Base-by-base conservation (phyloP, 129 eudicot species). In the Arctium lappa region DNA sequence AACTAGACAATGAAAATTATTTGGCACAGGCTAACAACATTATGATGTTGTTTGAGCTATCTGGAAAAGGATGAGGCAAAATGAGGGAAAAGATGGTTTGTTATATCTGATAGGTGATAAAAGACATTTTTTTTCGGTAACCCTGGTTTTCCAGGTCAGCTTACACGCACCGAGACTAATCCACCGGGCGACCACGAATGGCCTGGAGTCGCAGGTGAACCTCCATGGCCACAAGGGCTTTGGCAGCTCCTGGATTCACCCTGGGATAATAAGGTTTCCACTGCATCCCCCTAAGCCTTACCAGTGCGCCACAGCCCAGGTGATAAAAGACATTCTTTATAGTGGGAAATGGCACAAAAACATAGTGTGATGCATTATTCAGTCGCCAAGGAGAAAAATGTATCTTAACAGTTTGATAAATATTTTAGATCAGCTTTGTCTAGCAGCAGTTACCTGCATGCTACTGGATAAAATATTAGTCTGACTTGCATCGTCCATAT, bases 381-480 rank as follows among this genome's bases (percentile, higher is more conserved):
- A 74, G 36, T 46, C 1, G 33, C 42, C 81, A 39, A 46, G 27
- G 76, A 79, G n/a, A 74, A 42, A 81, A 42, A 30, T 73, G 10
- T 38, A 70, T 53, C 32, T 3, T n/a, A 31, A 39, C 22, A 27
- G 15, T 46, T 75, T 16, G 44, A 39, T 36, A 73, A 71, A 70
- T 80, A 73, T 40, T 18, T 69, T 72, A 53, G n/a, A 29, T 22
- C 68, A 72, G 33, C 27, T 53, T 65, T 65, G 60, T 66, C 60
- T 12, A 80, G 53, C 80, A 81, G 73, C 16, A 40, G 69, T 74
- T 83, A 95, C 99, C 97, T 95, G 97, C 95, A 93, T 93, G 88
- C 98, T 95, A 88, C 99, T 95, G 74, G 98, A 91, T 85, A 95
- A 87, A 42, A 95, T 91, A 81, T 90, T 90, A n/a, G 97, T 95